These are phyloP conservation scores for Domatiomyces catenatus DNA, from an alignment of 2,329 filamentous ascomycete genomes.

Conservation along the genomic window DNA sequence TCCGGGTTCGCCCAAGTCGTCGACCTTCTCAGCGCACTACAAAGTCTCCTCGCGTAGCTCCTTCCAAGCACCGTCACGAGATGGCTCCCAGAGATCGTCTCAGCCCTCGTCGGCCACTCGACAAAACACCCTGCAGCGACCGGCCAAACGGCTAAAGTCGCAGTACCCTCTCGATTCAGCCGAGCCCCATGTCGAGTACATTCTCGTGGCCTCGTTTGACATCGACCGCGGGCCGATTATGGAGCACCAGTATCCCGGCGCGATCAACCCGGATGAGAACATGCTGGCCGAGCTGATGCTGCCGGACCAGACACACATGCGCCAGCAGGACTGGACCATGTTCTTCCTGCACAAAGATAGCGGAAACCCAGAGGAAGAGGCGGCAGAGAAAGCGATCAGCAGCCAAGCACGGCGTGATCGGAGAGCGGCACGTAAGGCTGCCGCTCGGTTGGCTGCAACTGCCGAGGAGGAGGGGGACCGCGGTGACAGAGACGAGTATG, in stretches of 20 bases:
- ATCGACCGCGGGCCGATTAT: conserved; percentile 92
- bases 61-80: conserved; percentile 38
- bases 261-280: conserved; percentile 92
- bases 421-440: conserved; percentile 23
- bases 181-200: conserved; percentile 97
- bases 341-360: conserved; percentile 97
- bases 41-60: conserved; percentile 44
- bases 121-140: conserved; percentile 11
- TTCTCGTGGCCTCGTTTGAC: conserved; percentile 91
- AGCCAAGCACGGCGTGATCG: conserved; percentile 31
- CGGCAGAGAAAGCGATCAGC: conserved; percentile 35
- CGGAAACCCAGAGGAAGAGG: conserved; percentile 62
- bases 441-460: conserved; percentile 12
- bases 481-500: conserved; percentile 13
- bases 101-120: conserved; percentile 23
- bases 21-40: conserved; percentile 16
- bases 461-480: conserved; percentile 17
- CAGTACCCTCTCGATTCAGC: conserved; percentile 59
- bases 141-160: conserved; percentile 45
- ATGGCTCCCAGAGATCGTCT: conserved; percentile 26
- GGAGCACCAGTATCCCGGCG: conserved; percentile 92
- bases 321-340: conserved; percentile 96
- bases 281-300: conserved; percentile 98
- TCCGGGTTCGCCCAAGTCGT: conserved; percentile 30
- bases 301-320: conserved; percentile 86